These are phyloP conservation scores for Aureobasidium sp. DNA, from an alignment of 2,329 filamentous ascomycete genomes.

Conservation along the genomic window DNA sequence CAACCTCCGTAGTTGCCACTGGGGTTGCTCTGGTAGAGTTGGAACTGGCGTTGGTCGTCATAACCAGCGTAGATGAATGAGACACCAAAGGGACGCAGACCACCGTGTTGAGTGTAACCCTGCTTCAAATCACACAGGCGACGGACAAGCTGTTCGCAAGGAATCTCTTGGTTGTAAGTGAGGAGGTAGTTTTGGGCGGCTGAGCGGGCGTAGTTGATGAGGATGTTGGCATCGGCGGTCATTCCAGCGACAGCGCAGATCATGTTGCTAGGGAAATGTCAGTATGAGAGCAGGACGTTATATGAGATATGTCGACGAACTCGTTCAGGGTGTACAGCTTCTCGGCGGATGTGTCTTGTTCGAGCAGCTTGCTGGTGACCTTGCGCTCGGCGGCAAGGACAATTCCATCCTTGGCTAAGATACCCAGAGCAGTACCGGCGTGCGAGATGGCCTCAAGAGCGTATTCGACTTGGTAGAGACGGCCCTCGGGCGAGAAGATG, in stretches of 20 bases:
- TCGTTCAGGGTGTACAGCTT: conserved; percentile 99
- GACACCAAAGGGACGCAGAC: conserved; percentile 93
- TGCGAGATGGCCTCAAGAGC: conserved; percentile 98
- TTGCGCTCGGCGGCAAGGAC: conserved; percentile 97
- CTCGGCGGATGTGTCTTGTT: conserved; percentile 99
- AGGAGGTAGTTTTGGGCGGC: conserved; percentile 94
- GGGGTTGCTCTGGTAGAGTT: conserved; percentile 98
- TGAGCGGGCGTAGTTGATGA: conserved; percentile 99
- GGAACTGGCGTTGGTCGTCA: conserved; percentile 92
- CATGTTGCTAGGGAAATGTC: conserved; percentile 68
- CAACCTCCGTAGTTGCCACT: conserved; percentile 98
- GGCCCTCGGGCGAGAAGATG: conserved; percentile 98
- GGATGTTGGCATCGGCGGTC: conserved; percentile 99
- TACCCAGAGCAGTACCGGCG: conserved; percentile 91
- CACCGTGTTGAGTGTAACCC: conserved; percentile 97
- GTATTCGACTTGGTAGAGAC: conserved; percentile 99
- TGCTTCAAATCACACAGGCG: conserved; percentile 97
- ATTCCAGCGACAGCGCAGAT: conserved; percentile 98
- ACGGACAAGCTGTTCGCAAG: conserved; percentile 96
- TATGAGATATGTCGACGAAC: conserved; percentile 44
- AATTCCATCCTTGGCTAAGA: conserved; percentile 96
- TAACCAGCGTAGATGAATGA: conserved; percentile 99
- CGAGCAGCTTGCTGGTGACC: conserved; percentile 96
- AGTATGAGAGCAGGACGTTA: not conserved
- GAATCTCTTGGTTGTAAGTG: conserved; percentile 99